Conservation (phyloP, 805 yeast genomes). For the Zygotorulaspora chibaensis region DNA sequence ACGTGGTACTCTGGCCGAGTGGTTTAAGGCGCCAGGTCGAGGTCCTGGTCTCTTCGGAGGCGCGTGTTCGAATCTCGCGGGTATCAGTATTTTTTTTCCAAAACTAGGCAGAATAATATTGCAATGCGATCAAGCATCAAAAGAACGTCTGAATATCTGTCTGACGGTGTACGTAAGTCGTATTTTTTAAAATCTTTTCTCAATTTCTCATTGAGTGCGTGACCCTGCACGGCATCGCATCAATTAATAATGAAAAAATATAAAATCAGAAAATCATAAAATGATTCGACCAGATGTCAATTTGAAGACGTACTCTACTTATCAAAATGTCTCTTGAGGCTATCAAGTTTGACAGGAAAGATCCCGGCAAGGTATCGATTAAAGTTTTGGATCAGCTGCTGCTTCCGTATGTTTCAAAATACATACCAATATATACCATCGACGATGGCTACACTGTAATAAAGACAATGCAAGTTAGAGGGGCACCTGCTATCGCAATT, state of each 20-base stretch:
- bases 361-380: conserved; percentile 39
- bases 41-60: conserved; percentile 83
- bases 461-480: conserved; percentile 88
- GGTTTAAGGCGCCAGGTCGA: conserved; percentile 72
- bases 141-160: no score
- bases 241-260: background rate
- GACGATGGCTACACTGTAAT: conserved; percentile 82
- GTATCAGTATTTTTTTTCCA: conserved; percentile 42
- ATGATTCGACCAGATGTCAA: no score
- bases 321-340: conserved; percentile 50
- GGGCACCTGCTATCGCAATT: conserved; percentile 97
- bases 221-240: no score
- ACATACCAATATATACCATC: conserved; percentile 55
- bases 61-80: conserved; percentile 86
- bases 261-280: background rate
- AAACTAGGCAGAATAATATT: no score
- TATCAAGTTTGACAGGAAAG: conserved; percentile 52
- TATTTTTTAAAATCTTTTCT: no score
- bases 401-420: conserved; percentile 74
- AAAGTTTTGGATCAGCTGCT: conserved; percentile 73
- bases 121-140: no score
- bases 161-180: no score
- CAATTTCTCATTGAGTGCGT: no score
- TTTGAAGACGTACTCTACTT: background rate
- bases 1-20: conserved; percentile 64